Evolutionary conservation across 75 land plant species (phyloP).

Genomic region (Cryptomeria japonica): DNA sequence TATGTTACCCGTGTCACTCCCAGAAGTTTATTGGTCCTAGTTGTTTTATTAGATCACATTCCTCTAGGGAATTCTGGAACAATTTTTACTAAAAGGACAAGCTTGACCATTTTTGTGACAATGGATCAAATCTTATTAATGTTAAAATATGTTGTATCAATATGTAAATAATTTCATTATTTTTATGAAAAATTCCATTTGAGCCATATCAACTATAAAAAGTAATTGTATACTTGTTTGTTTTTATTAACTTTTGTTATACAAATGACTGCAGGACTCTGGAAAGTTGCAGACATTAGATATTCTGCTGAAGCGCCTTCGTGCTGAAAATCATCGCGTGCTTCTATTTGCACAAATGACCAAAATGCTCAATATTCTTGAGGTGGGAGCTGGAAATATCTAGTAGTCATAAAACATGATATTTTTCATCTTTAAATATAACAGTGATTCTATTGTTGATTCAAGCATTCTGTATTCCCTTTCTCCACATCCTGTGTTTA

Average conservation of each 20-base stretch:
- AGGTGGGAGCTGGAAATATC: conserved; percentile 46
- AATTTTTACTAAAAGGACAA: not conserved
- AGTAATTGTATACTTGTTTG: not conserved
- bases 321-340: conserved; percentile 93
- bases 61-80: not conserved
- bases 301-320: conserved; percentile 71
- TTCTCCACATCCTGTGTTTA: not conserved
- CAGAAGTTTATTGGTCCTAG: not conserved
- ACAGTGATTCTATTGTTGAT: not conserved
- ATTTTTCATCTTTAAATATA: not conserved
- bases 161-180: not conserved
- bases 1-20: not conserved
- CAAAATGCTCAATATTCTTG: conserved; percentile 96
- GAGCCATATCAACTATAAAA: not conserved
- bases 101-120: not conserved
- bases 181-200: not conserved
- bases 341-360: conserved; percentile 99
- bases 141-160: not conserved
- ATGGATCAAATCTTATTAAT: not conserved
- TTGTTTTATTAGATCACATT: not conserved
- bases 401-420: not conserved
- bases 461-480: not conserved
- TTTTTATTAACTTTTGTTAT: not conserved
- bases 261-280: conserved; percentile 65
- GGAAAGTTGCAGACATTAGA: conserved; percentile 96